These are phyloP conservation scores for Porcisia hertigi DNA, from an alignment of 208 protist genomes.

Conservation along the genomic window DNA sequence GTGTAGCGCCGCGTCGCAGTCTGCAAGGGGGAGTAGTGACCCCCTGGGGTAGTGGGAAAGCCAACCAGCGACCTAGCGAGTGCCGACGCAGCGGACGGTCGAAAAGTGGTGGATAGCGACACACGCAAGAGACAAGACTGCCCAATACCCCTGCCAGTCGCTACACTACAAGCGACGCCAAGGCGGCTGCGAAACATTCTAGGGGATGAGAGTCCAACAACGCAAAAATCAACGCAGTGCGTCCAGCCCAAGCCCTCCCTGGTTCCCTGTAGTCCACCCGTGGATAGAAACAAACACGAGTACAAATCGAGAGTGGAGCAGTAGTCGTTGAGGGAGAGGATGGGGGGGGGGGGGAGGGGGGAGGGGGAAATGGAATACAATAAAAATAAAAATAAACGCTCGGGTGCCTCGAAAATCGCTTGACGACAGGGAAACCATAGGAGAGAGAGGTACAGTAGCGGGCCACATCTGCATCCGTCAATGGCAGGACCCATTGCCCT, in stretches of 20 bases:
- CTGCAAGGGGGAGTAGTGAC: slow-evolving; percentile 6
- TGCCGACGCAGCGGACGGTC: not conserved
- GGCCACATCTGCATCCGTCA: not conserved
- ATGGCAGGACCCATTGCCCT: not conserved
- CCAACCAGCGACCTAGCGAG: not conserved
- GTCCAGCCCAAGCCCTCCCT: not conserved
- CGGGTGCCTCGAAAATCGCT: not conserved
- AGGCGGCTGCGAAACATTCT: not conserved
- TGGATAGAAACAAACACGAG: not conserved
- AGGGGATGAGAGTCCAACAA: not conserved
- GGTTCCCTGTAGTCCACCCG: not conserved
- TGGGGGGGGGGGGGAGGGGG: not conserved
- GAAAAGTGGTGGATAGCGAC: not conserved
- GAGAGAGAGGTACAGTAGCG: slow-evolving; percentile 5
- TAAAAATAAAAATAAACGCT: not conserved
- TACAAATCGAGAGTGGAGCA: not conserved
- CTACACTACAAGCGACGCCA: not conserved
- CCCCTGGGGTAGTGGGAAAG: not conserved
- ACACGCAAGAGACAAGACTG: not conserved
- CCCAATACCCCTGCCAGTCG: not conserved
- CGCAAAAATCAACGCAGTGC: not conserved
- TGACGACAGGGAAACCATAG: not conserved
- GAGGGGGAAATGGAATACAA: not conserved
- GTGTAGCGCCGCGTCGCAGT: slow-evolving; percentile 49
- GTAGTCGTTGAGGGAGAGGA: not conserved